Base-by-base conservation (phyloP, 192 early-diverging fungal genomes). In the Coemansia sp. region DNA sequence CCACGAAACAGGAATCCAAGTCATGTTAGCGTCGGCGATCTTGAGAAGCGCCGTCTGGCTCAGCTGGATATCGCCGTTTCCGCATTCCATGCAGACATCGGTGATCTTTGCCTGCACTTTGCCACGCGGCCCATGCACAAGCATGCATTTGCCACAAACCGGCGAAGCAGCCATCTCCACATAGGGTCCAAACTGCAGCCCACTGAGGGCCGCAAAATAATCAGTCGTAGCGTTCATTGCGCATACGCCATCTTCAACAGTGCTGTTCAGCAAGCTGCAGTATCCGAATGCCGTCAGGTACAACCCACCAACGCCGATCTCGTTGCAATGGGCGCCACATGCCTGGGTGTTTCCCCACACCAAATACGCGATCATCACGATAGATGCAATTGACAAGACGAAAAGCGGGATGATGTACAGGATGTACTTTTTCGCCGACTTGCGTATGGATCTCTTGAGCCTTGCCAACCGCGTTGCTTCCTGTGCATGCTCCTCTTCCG, bases 81-180 rank as follows among this genome's bases (percentile, higher is more conserved):
- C n/a, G 45, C 84, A 85, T 0, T 23, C 69, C 9, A 63, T 68
- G 52, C 84, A 85, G 9, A 65, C 72, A 64, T 75, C 84, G n/a
- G 60, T 61, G 18, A 85, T 49, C 1, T 6, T 72, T 0, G 78
- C 84, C 33, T 35, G 48, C 16, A 65, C 72, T 34, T 70, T 53
- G 4, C 84, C 84, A 14, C 30, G 56, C 16, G 63, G 69, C 2
- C 73, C 65, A 4, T 60, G 39, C 24, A 71, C 38, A 7, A 48
- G 9, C 23, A 76, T 66, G 33, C 66, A 61, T 44, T 72, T 74
- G 26, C 81, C 84, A 69, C 86, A 87, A 1, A 66, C 18, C 0
- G 51, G 51, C 64, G 64, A 56, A 1, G 2, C 51, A 20, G 30
- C 35, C 49, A 56, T 5, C 21, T 30, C 2, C 8, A 12, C 5